Base-by-base conservation (phyloP, 805 yeast species). In the Wickerhamomyces canadensis region DNA sequence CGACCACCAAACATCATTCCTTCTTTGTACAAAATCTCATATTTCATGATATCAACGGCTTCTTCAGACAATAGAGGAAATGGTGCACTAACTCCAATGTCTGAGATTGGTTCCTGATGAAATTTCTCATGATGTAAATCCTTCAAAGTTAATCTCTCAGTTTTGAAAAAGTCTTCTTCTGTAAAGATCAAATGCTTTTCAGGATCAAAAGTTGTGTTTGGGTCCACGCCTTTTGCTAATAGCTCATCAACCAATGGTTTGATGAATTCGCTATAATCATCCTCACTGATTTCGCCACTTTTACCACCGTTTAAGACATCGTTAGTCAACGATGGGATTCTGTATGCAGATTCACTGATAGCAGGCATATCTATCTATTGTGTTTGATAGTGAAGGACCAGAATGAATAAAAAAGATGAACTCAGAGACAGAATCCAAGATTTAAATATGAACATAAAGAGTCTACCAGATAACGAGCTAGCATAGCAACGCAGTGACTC, bases 21-120 rank as follows among this genome's bases (percentile, higher is more conserved):
- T 35, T 73, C 75, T 42, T 69, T 68, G 30, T 62, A 54, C 49
- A 75, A 63, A 29, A 74, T 52, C 51, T 76, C 82, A 43, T 69
- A 68, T 55, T 72, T 69, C 81, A 77, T 76, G 32, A 76, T 68
- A 28, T 67, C 68, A 38, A 74, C 60, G 2, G 82, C 81, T 48
- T 76, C 81, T 22, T 72, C 72, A 2, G 80, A 74, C 57, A 76
- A 77, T 31, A 77, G 60, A 5, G 79, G 79, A 55, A 77, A 77
- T 2, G 82, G 79, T 37, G 70, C 77, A 37, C 72, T 62, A 17
- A 72, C 80, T n/a, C 78, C 83, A 46, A 76, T 64, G 4, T 67
- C 68, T 18, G 76, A 67, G 37, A 77, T 71, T 51, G 74, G 78
- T 41, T 64, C 58, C 29, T 64, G 62, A 44, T 60, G 54, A 30